phyloP scores from a whole-genome alignment of 257 asterid species.

The Gynochthodes officinalis region DNA sequence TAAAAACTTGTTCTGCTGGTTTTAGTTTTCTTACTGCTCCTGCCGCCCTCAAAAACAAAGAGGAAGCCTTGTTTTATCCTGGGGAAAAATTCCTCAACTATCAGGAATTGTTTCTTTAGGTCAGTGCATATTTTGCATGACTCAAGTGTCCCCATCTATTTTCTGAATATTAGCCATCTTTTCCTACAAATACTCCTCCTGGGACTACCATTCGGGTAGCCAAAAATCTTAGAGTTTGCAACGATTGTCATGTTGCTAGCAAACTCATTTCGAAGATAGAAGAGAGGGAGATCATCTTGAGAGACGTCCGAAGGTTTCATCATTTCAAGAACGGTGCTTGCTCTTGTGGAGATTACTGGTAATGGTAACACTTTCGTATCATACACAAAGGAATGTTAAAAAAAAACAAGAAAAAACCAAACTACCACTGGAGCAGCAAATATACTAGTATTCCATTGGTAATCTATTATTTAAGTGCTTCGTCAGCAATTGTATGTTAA shows the following conservation, averaged over 20 bases:
- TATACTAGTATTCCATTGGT: not conserved
- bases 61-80: too few relatives aligned
- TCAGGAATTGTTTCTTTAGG: too few relatives aligned
- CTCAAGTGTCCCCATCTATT: too few relatives aligned
- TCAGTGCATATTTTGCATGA: too few relatives aligned
- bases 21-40: too few relatives aligned
- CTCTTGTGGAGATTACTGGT: slow-evolving; percentile 93
- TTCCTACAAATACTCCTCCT: slow-evolving; percentile 56
- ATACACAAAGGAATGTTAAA: not conserved
- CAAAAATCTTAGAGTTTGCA: slow-evolving; percentile 84
- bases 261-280: slow-evolving; percentile 66
- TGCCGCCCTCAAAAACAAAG: too few relatives aligned
- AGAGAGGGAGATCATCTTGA: slow-evolving; percentile 69
- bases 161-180: too few relatives aligned
- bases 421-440: not conserved
- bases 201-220: slow-evolving; percentile 67
- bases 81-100: too few relatives aligned
- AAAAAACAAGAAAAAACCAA: too few relatives aligned
- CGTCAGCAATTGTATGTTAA: not conserved
- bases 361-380: slow-evolving; percentile 29
- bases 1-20: too few relatives aligned
- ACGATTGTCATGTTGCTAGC: slow-evolving; percentile 81
- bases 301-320: slow-evolving; percentile 87
- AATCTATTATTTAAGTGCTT: not conserved
- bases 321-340: slow-evolving; percentile 79